phyloP scores from a whole-genome alignment of 2,329 filamentous ascomycete genomes.

The Claviceps quebecensis region DNA sequence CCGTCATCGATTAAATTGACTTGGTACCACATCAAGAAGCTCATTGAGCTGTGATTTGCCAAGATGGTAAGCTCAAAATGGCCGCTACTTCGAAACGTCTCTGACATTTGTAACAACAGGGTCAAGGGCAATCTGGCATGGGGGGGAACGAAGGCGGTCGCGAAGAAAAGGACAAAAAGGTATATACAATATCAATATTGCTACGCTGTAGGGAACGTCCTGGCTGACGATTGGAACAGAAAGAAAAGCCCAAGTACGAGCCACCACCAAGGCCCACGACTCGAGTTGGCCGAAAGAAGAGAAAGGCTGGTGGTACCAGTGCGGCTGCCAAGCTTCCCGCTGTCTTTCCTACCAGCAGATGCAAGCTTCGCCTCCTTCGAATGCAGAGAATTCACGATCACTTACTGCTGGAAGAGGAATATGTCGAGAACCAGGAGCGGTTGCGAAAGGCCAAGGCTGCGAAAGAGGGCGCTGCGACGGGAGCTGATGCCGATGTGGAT shows the following conservation, averaged over 20 bases:
- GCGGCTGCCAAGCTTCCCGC: slow-evolving; percentile 89
- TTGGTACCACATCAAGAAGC: slow-evolving; percentile 8
- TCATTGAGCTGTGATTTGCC: slow-evolving; percentile 16
- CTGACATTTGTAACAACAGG: slow-evolving; percentile 30
- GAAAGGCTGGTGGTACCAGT: slow-evolving; percentile 83
- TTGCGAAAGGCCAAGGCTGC: slow-evolving; percentile 81
- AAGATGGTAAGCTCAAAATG: slow-evolving; percentile 20
- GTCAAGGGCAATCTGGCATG: slow-evolving; percentile 78
- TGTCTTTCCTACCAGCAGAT: slow-evolving; percentile 89
- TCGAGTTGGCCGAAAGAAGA: slow-evolving; percentile 96
- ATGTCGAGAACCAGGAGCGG: slow-evolving; percentile 96
- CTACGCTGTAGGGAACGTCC: not conserved
- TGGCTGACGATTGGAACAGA: slow-evolving; percentile 39
- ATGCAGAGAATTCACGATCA: slow-evolving; percentile 99
- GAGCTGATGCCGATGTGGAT: slow-evolving; percentile 61
- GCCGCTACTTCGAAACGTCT: not conserved
- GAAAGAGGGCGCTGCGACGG: slow-evolving; percentile 52
- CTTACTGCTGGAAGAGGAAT: slow-evolving; percentile 91
- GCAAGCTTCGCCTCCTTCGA: slow-evolving; percentile 89
- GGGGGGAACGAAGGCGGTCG: slow-evolving; percentile 59
- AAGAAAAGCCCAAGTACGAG: slow-evolving; percentile 99
- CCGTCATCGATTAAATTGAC: not conserved
- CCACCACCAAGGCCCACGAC: slow-evolving; percentile 93
- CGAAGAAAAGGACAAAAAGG: slow-evolving; percentile 91
- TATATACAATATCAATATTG: slow-evolving; percentile 20